Base-by-base conservation (phyloP, 2,329 filamentous ascomycete genomes). In the Rutstroemia sp. region DNA sequence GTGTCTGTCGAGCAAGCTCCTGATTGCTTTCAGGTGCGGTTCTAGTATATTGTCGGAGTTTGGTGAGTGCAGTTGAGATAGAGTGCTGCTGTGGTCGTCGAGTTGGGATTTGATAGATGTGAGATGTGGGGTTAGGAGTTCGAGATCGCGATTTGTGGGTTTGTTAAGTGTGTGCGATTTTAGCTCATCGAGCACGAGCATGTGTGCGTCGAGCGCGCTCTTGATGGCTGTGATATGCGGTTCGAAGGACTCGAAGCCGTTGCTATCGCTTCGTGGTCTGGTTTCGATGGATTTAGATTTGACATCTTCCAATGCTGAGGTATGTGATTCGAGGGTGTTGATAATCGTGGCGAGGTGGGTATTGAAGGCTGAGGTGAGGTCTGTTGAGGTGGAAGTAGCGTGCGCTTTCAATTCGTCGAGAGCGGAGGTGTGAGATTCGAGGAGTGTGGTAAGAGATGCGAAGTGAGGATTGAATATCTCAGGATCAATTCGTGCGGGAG, bases 211-310 rank as follows among this genome's bases (percentile, higher is more conserved):
- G 4, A 67, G 58, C 21, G 60, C 60, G 14, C 53, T 57, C 21
- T 61, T 53, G 19, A 67, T 62, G 49, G 61, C 53, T 10, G 56
- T 49, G n/a, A 66, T 55, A 46, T 65, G 59, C 5, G 52, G 55
- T 54, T 63, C 63, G 14, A 64, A 47, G 1, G 55, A 54, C 19
- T 58, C 25, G 7, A 62, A 50, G 27, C 38, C 56, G 2, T 19
- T 4, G 6, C 10, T 48, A n/a, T 34, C 38, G 19, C 34, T 19
- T 40, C 36, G 40, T n/a, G 39, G 12, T 12, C 40, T 17, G 7
- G 40, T 44, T 21, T 44, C 40, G 19, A 44, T 6, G 16, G 8
- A 19, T 19, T 39, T 39, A 12, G 48, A 21, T 23, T 57, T 53
- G 38, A 58, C 21, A 19, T 40, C 53, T 6, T 55, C 56, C 17